A percentile compares a stretch with the other conserved stretches of the same genome.
These are phyloP conservation scores for Boletus coccyginus DNA, from an alignment of 768 basidiomycete species.

Conservation along the genomic window DNA sequence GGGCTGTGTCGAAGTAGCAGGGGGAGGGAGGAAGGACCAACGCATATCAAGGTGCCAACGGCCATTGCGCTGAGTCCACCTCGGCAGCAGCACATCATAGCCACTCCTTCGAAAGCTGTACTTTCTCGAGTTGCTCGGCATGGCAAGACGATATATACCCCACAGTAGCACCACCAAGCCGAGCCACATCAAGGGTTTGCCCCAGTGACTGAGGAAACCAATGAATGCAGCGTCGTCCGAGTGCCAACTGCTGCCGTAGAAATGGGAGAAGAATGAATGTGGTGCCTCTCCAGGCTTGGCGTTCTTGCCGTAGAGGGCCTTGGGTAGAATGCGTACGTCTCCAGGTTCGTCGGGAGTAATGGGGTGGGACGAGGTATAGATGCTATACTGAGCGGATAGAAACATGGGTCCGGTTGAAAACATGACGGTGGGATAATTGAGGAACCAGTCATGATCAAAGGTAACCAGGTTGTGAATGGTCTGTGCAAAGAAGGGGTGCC, in stretches of 20 bases:
- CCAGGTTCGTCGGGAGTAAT: constrained; percentile 50
- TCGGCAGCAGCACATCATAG: constrained; percentile 78
- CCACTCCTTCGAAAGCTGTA: constrained; percentile 59
- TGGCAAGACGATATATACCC: constrained; percentile 56
- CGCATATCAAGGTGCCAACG: constrained; percentile 71
- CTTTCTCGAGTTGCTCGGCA: constrained; percentile 59
- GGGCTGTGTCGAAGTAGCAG: constrained; percentile 39
- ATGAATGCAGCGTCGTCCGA: constrained; percentile 98
- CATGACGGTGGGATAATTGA: constrained; percentile 99
- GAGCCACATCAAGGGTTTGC: constrained; percentile 84
- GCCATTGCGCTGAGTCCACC: constrained; percentile 66
- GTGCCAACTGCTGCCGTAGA: constrained; percentile 98
- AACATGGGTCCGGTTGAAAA: constrained; percentile 99
- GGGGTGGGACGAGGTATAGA: constrained; percentile 72
- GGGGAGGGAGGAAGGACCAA: constrained; percentile 49
- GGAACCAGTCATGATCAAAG: constrained; percentile 91
- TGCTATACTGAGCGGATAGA: constrained; percentile 88
- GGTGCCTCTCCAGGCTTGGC: constrained; percentile 79
- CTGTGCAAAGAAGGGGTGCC: constrained; percentile 87
- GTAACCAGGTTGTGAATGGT: constrained; percentile 88
- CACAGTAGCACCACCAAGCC: constrained; percentile 70
- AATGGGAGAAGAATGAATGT: constrained; percentile 94
- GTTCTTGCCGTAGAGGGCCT: constrained; percentile 97
- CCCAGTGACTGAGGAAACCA: constrained; percentile 85
- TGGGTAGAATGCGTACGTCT: constrained; percentile 89